Percentiles rank a stretch among this genome's conserved stretches.
These are phyloP conservation scores for Pseudevernia furfuracea DNA, from an alignment of 495 filamentous ascomycete species.

Conservation along the genomic window DNA sequence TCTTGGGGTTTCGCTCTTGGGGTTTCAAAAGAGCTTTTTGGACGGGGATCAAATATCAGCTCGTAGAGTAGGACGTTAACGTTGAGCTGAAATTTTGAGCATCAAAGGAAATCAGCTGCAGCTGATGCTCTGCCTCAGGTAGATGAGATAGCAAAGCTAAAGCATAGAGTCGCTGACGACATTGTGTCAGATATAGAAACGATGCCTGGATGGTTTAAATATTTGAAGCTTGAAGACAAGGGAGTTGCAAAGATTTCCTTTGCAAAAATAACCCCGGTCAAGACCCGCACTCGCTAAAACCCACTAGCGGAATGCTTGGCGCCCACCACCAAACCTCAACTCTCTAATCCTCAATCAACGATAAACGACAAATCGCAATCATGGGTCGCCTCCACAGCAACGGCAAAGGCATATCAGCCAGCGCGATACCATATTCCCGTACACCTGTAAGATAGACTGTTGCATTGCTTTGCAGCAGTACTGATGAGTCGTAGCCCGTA, in stretches of 20 bases:
- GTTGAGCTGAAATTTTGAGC: neutral
- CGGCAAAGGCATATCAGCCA: constrained; percentile 95
- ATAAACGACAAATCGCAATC: constrained; percentile 37
- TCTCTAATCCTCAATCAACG: neutral
- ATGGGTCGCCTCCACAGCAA: constrained; percentile 99
- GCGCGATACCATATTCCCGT: constrained; percentile 93
- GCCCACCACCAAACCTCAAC: constrained; percentile 18
- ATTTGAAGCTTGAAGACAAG: neutral
- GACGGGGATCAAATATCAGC: too few relatives aligned
- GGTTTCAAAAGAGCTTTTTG: too few relatives aligned
- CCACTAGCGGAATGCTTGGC: constrained; percentile 18
- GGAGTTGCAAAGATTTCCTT: neutral
- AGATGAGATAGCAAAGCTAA: neutral
- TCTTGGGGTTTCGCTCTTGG: too few relatives aligned
- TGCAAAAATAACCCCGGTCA: neutral
- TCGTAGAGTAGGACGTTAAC: neutral
- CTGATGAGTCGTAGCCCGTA: too few relatives aligned
- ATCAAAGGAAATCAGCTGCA: neutral
- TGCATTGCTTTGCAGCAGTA: too few relatives aligned
- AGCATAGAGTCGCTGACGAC: neutral
- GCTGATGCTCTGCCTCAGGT: neutral
- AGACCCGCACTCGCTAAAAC: constrained; percentile 12
- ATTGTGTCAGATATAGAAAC: neutral
- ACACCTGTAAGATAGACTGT: too few relatives aligned
- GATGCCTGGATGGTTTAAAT: neutral